Base-by-base conservation (phyloP, 306 rosid genomes). In the Castanopsis chinensis region DNA sequence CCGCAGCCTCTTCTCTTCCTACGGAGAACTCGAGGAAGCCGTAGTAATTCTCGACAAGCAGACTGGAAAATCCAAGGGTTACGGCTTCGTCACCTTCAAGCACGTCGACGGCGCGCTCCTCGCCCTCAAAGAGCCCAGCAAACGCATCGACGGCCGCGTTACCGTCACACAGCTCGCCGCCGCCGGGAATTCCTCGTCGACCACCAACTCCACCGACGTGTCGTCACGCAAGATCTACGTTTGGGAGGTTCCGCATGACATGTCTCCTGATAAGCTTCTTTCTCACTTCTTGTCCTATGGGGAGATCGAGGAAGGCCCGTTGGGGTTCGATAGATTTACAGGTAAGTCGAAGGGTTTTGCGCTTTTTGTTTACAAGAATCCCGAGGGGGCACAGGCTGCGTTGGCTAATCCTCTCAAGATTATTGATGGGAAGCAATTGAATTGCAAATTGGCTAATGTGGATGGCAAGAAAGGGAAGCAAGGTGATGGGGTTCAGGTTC, bases 161-260 rank as follows among this genome's bases (percentile, higher is more conserved):
- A 96, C 99, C 0, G 99, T 96, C n/a, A 93, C 99, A 1, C 99
- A 96, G 88, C 87, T 96, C 7, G 99, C 99, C 0, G 97, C 98
- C 0, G 97, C 94, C 0, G 96, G 98, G 0, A 89, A 91, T 59
- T 61, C 97, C 0, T 86, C 80, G 1, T 41, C 90, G 0, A 80
- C 70, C 15, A 20, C 87, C 0, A 88, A 82, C 4, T 32, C 92
- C 0, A 86, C 74, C 0, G 99, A 96, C 11, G 75, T 93, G 3
- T 84, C 89, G 6, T 25, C 76, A 20, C 79, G 99, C 15, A 96
- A 96, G 88, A 96, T 96, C 13, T 96, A 96, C 21, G 99, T 96
- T 0, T 97, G 93, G 1, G 93, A 96, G 37, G 99, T 96, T 52
- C 97, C 99, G 8, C 85, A 90, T 21, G 98, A 96, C 72, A 91